These are phyloP conservation scores for Takashimella koratensis DNA, from an alignment of 1,284 basidiomycete species.

Conservation along the genomic window DNA sequence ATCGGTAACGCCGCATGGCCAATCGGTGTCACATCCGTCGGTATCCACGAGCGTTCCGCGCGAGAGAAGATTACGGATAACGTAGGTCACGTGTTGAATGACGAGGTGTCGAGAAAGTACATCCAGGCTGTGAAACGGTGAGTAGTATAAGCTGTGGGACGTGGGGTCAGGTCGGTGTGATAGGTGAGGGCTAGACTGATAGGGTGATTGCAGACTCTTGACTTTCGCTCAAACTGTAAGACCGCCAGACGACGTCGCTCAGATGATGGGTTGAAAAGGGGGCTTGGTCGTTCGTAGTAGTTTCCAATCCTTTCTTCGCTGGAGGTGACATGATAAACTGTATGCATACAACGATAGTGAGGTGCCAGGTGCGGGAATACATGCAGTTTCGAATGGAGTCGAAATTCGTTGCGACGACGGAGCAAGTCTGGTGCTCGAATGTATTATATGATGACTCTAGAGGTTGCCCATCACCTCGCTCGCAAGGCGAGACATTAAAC, in stretches of 20 bases:
- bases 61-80: constrained; percentile 96
- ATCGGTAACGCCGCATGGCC: constrained; percentile 99
- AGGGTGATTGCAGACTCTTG: constrained; percentile 59
- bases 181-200: not conserved
- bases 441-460: too few species aligned
- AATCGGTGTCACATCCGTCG: constrained; percentile 98
- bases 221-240: constrained; percentile 94
- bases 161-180: too few species aligned
- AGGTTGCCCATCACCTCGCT: too few species aligned
- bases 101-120: constrained; percentile 97
- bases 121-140: constrained; percentile 96
- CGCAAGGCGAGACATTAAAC: too few species aligned
- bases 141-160: too few species aligned
- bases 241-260: constrained; percentile 83
- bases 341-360: not conserved
- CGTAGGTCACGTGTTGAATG: constrained; percentile 96
- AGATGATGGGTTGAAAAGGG: constrained; percentile 71
- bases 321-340: not conserved
- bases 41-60: constrained; percentile 96
- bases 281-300: not conserved
- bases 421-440: not conserved
- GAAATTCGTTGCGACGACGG: not conserved
- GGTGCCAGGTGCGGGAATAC: not conserved
- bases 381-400: not conserved
- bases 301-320: not conserved